phyloP scores from a whole-genome alignment of 371 early-diverging fungal species.

The Encephalitozoon cuniculi region DNA sequence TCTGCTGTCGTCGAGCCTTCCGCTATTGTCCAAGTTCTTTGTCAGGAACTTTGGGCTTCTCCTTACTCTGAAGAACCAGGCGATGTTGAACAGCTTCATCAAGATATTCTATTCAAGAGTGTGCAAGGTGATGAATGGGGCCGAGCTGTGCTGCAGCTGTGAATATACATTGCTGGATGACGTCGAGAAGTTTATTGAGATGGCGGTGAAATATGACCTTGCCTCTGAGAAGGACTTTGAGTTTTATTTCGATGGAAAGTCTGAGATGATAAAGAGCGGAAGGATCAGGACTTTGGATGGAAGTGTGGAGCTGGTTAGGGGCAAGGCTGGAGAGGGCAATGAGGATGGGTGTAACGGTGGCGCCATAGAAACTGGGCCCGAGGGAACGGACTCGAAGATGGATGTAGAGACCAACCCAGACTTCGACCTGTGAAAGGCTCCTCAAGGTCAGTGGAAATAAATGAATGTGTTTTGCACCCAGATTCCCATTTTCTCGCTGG shows the following conservation, averaged over 20 bases:
- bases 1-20: conserved; percentile 14
- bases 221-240: conserved; percentile 8
- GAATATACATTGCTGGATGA: neutral
- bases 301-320: neutral
- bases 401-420: no score
- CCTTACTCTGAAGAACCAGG: neutral
- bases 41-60: conserved; percentile 13
- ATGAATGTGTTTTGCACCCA: neutral
- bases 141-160: conserved; percentile 16
- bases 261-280: neutral
- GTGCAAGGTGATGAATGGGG: conserved; percentile 9
- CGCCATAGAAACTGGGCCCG: neutral
- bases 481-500: neutral
- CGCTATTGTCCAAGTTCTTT: conserved; percentile 22
- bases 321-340: neutral
- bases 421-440: neutral
- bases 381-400: no score
- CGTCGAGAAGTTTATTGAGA: conserved; percentile 5
- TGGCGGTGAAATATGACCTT: neutral
- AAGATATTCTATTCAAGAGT: conserved; percentile 34
- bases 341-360: neutral
- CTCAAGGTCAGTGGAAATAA: neutral
- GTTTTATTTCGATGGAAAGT: conserved; percentile 3
- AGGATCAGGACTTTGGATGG: neutral
- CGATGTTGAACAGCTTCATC: neutral